phyloP scores from a whole-genome alignment of 305 asterid species.

The Rubia tinctorum region DNA sequence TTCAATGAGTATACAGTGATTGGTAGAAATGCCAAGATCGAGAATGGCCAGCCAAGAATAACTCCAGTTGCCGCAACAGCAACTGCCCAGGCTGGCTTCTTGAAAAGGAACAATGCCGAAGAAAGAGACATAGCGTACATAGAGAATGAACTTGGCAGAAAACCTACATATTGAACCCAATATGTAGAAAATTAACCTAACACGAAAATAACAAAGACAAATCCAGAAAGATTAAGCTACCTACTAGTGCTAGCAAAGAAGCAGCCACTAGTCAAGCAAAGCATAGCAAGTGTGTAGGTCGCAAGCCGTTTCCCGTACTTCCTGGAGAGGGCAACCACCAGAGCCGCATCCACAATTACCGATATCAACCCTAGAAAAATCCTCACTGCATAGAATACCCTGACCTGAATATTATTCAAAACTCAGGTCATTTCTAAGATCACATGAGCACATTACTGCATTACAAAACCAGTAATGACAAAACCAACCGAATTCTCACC shows the following conservation, averaged over 20 bases:
- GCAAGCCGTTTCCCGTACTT: constrained; percentile 97
- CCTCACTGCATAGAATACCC: constrained; percentile 88
- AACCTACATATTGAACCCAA: constrained; percentile 52
- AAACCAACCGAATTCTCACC: constrained; percentile 35
- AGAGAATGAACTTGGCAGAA: constrained; percentile 96
- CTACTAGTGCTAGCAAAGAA: constrained; percentile 98
- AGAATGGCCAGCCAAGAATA: constrained; percentile 97
- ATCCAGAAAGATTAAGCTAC: constrained; percentile 21
- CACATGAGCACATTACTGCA: background rate
- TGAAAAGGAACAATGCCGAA: constrained; percentile 81
- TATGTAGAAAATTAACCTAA: background rate
- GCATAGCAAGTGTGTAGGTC: constrained; percentile 92
- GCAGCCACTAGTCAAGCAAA: constrained; percentile 96
- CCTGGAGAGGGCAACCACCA: constrained; percentile 86
- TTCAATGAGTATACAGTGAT: constrained; percentile 68
- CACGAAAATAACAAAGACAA: constrained; percentile 4
- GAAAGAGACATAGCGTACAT: constrained; percentile 98
- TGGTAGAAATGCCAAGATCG: constrained; percentile 90
- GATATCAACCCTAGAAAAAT: constrained; percentile 73
- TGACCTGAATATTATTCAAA: constrained; percentile 53
- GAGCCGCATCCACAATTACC: constrained; percentile 74
- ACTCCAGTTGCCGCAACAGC: constrained; percentile 89
- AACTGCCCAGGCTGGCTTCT: constrained; percentile 85
- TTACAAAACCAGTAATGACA: constrained; percentile 3
- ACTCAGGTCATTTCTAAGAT: constrained; percentile 17